phyloP scores from a whole-genome alignment of 768 basidiomycete genomes.

The Gloeophyllum trabeum region DNA sequence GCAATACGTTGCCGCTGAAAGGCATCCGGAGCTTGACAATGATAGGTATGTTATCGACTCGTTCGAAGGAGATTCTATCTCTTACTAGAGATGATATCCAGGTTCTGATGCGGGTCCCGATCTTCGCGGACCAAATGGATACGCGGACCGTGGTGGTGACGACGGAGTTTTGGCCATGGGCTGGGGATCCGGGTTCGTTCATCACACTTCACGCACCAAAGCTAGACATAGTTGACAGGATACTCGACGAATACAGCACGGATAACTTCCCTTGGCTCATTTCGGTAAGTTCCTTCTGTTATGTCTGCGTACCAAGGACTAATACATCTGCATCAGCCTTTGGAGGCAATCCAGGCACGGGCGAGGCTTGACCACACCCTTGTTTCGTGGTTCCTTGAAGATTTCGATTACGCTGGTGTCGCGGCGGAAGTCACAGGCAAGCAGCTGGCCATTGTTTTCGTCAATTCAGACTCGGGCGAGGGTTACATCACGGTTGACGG shows the following conservation, averaged over 20 bases:
- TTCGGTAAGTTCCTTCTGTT: slow-evolving; percentile 32
- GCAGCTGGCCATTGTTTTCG: slow-evolving; percentile 66
- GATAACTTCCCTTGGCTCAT: slow-evolving; percentile 70
- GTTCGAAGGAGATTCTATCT: not conserved
- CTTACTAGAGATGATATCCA: not conserved
- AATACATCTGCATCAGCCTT: slow-evolving; percentile 31
- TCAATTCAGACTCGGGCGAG: slow-evolving; percentile 77
- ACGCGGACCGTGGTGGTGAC: slow-evolving; percentile 24
- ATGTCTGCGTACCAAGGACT: not conserved
- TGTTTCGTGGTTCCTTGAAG: slow-evolving; percentile 57
- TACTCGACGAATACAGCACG: slow-evolving; percentile 29
- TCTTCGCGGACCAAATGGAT: slow-evolving; percentile 35
- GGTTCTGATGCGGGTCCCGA: slow-evolving; percentile 36
- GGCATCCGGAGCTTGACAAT: slow-evolving; percentile 49
- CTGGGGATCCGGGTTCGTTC: slow-evolving; percentile 68
- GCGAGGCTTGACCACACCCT: slow-evolving; percentile 57
- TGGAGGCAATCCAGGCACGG: slow-evolving; percentile 69
- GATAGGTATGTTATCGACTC: slow-evolving; percentile 20
- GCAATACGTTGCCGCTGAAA: slow-evolving; percentile 43
- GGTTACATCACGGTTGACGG: slow-evolving; percentile 65
- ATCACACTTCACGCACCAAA: not conserved
- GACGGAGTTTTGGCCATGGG: slow-evolving; percentile 82
- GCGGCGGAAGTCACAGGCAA: not conserved
- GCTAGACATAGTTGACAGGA: not conserved
- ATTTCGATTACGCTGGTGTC: slow-evolving; percentile 36